Base-by-base conservation (phyloP, 345 rosid genomes). In the Camelina hispida region DNA sequence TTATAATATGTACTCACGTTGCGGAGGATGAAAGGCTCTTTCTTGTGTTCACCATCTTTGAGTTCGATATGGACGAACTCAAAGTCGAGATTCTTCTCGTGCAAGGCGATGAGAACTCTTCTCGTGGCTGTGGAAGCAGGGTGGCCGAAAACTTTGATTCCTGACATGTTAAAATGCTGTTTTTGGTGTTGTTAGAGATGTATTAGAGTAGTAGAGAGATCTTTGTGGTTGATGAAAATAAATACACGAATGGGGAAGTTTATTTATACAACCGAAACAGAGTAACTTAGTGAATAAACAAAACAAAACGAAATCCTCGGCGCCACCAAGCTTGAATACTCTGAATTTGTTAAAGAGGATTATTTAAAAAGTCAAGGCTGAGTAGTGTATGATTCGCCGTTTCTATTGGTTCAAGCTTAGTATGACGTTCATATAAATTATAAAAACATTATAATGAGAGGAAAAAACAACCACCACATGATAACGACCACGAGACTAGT, bases 11-110 rank as follows among this genome's bases (percentile, higher is more conserved):
- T 30, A 48, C 73, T 71, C 52, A 81, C 84, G 72, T 78, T 81
- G 11, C 78, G 80, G 2, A 67, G 71, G 52, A 67, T 65, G 50
- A 48, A 81, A 22, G 80, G 80, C 15, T 78, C 69, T 53, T 55
- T 66, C 69, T 75, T 70, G 72, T 74, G 78, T 59, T 81, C 82
- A 66, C 72, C 79, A 40, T 68, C 46, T 25, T 48, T 58, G 18
- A 81, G 66, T 1, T 78, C 78, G 67, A 81, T 2, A 38, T 52
- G 80, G 46, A 81, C 73, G 15, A 81, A 46, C 13, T 75, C 80
- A 30, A 66, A 81, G 25, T 78, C 78, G 12, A 81, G 72, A 8
- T 78, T 28, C 54, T 81, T 79, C 82, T 81, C 84, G 53, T 78
- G 76, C 0, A 81, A 61, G 32, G 84, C 60, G 16, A 80, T 77